Percentiles rank a stretch among this genome's conserved stretches.
Conservation (phyloP, 148 eudicot species). For the Rhododendron simsii region DNA sequence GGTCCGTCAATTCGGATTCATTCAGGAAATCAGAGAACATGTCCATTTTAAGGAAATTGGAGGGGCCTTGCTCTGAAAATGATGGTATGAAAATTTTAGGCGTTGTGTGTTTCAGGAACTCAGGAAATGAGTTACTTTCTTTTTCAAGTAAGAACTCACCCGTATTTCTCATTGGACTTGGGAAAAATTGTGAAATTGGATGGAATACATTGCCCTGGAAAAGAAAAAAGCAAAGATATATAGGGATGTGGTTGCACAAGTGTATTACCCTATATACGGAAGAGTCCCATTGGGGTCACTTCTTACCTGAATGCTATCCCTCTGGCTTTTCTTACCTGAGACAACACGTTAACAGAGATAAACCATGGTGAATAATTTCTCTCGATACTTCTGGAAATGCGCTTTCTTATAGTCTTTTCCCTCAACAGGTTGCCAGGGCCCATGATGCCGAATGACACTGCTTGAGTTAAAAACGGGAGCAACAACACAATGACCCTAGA, state of each 20-base stretch:
- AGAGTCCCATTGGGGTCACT: not conserved
- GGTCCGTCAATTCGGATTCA: not conserved
- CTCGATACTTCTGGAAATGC: not conserved
- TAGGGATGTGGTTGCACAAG: not conserved
- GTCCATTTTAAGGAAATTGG: not conserved
- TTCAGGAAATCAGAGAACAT: slow-evolving; percentile 8
- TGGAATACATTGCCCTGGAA: not conserved
- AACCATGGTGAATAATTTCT: not conserved
- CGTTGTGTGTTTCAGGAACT: not conserved
- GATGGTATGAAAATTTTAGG: not conserved
- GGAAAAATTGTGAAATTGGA: not conserved
- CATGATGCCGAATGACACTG: not conserved
- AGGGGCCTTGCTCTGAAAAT: not conserved
- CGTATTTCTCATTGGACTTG: not conserved
- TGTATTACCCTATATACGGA: not conserved
- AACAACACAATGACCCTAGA: not conserved
- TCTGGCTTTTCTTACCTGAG: not conserved
- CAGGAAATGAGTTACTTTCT: not conserved
- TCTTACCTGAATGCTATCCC: not conserved
- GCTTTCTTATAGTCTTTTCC: not conserved
- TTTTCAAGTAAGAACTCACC: not conserved
- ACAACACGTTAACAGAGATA: not conserved
- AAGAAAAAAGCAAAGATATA: not conserved
- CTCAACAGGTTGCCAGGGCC: slow-evolving; percentile 6
- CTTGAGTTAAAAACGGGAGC: slow-evolving; percentile 1